These are phyloP conservation scores for Didymella exigua DNA, from an alignment of 2,329 filamentous ascomycete genomes.

Conservation along the genomic window DNA sequence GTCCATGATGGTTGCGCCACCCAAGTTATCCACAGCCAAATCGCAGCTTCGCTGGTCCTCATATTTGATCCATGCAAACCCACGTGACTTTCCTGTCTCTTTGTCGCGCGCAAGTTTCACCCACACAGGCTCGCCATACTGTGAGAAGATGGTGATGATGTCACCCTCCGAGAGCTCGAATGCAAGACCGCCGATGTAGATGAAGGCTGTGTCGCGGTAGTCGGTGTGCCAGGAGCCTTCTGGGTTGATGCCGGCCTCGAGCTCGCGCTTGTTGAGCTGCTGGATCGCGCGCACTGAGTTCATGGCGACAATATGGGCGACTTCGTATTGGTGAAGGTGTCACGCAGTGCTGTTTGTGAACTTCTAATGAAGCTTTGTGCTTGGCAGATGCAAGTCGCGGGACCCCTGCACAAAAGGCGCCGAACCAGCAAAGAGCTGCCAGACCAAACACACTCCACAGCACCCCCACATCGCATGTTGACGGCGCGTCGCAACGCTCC, in stretches of 20 bases:
- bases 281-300: constrained; percentile 93
- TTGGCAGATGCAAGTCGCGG: constrained; percentile 31
- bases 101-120: constrained; percentile 92
- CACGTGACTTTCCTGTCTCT: constrained; percentile 92
- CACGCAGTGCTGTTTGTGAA: not conserved
- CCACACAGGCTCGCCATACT: constrained; percentile 93
- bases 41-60: constrained; percentile 97
- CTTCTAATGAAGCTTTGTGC: constrained; percentile 35
- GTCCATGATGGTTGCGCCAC: constrained; percentile 82
- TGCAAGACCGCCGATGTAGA: constrained; percentile 93
- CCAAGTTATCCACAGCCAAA: constrained; percentile 92
- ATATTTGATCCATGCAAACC: constrained; percentile 97
- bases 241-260: constrained; percentile 83
- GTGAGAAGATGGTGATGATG: constrained; percentile 93
- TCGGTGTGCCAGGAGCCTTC: constrained; percentile 96
- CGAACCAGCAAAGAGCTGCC: constrained; percentile 20
- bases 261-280: constrained; percentile 90
- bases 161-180: constrained; percentile 95
- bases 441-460: constrained; percentile 31
- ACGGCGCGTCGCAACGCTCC: constrained; percentile 20
- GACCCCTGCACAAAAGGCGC: constrained; percentile 42
- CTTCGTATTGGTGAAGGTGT: not conserved
- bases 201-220: constrained; percentile 94
- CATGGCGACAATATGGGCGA: constrained; percentile 62
- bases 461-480: constrained; percentile 17